Evolutionary conservation across 345 rosid genomes (phyloP), one percentile per base, ranked within the genome.

Genomic region (Cardamine chenopodiifolia): DNA sequence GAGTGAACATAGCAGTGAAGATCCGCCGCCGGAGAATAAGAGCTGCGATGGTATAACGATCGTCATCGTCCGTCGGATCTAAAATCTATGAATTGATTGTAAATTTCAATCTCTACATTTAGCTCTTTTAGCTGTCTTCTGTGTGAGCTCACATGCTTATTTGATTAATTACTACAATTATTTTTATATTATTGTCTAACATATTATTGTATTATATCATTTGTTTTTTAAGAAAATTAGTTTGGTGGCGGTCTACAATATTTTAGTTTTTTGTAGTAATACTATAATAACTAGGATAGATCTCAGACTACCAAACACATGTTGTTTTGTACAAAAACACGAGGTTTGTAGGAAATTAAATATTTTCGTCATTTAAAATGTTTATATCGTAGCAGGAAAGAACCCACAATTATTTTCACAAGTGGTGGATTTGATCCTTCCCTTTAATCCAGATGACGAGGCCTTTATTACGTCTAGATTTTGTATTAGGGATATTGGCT

Each of bases 1-100:
- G 22, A 89, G 81, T 50, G 97, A 85, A 79, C 85, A 86, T 53
- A 88, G 57, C 42, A 83, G 66, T 12, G 79, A 64, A 25, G 84
- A 54, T 45, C 59, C 70, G 26, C 42, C 62, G 73, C 58, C 57
- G 70, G 78, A 54, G 14, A 59, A 34, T 15, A 71, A 78, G 64
- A 65, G 76, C 32, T 69, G 80, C 52, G 57, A 81, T 67, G 73
- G 81, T 73, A 83, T 86, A 18, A 78, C 86, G 80, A 75, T 83
- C 23, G 83, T 56, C 96, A 86, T 88, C 47, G 53, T 42, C 37
- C 74, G 44, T 78, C 85, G 78, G 83, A 70, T 64, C 76, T 62
- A 22, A 52, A 34, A 19, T 48, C 62, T 39, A 18, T 37, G 11
- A 18, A 58, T 31, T 61, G 60, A 15, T 29, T 52, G 76, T 14